Conservation (phyloP, 2,329 filamentous ascomycete genomes). For the Penicillium frequentans region DNA sequence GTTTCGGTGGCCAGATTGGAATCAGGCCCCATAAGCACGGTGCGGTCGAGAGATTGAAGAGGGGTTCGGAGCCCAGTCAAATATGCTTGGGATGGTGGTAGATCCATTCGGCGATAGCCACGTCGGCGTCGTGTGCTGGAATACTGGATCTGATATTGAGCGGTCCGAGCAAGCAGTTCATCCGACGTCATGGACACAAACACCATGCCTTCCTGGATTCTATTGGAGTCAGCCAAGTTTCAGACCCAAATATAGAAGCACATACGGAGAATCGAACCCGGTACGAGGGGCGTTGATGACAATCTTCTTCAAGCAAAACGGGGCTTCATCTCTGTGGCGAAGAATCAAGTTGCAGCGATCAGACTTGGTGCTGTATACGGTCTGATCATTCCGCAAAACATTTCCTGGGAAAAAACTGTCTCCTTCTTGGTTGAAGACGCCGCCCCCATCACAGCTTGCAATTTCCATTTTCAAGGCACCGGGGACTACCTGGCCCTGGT, state of each 20-base stretch:
- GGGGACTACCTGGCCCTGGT: slow-evolving; percentile 81
- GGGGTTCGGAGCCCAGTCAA: slow-evolving; percentile 38
- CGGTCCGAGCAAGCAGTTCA: slow-evolving; percentile 70
- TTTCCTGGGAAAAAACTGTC: slow-evolving; percentile 71
- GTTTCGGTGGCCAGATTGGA: slow-evolving; percentile 27
- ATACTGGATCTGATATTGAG: slow-evolving; percentile 74
- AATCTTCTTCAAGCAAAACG: slow-evolving; percentile 81
- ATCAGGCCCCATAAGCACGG: slow-evolving; percentile 21
- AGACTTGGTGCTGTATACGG: slow-evolving; percentile 88
- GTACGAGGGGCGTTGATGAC: slow-evolving; percentile 80
- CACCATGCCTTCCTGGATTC: slow-evolving; percentile 83
- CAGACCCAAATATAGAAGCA: slow-evolving; percentile 23
- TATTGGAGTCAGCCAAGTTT: slow-evolving; percentile 49
- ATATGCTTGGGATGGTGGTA: slow-evolving; percentile 43
- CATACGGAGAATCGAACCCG: slow-evolving; percentile 85
- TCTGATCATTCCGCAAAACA: slow-evolving; percentile 76
- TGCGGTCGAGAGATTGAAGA: slow-evolving; percentile 34
- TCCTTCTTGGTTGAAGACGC: slow-evolving; percentile 58
- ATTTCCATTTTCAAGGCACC: slow-evolving; percentile 84
- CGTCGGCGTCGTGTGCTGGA: slow-evolving; percentile 32
- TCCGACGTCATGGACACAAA: slow-evolving; percentile 86
- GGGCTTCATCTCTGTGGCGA: slow-evolving; percentile 73
- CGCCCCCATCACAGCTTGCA: slow-evolving; percentile 82
- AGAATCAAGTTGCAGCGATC: slow-evolving; percentile 84
- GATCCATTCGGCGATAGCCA: slow-evolving; percentile 28